Percentiles rank a stretch among this genome's conserved stretches.
Evolutionary conservation across 768 basidiomycete species (phyloP).

Genomic region (Lactarius hengduanensis): DNA sequence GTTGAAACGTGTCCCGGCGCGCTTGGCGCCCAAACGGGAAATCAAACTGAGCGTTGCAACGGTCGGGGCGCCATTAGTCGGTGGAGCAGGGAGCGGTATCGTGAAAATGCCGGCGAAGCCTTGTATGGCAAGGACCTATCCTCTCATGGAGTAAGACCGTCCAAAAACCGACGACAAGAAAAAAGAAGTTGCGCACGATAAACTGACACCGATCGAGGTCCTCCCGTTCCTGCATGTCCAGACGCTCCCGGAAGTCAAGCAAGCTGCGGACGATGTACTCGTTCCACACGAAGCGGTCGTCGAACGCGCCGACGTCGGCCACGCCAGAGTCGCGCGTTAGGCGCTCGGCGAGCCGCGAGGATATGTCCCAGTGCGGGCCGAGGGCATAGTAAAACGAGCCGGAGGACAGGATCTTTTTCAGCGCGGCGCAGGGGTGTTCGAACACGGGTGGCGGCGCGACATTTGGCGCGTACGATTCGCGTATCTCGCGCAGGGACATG

Average conservation of each 20-base stretch:
- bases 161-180: constrained; percentile 22
- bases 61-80: constrained; percentile 67
- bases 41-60: constrained; percentile 79
- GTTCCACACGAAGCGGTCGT: constrained; percentile 94
- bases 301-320: constrained; percentile 59
- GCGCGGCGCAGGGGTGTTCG: constrained; percentile 88
- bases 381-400: constrained; percentile 93
- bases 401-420: constrained; percentile 87
- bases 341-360: constrained; percentile 73
- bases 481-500: constrained; percentile 39
- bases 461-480: constrained; percentile 47
- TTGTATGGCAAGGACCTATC: constrained; percentile 85
- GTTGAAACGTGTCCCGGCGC: constrained; percentile 97
- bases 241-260: constrained; percentile 80
- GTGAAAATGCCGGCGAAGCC: constrained; percentile 87
- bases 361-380: constrained; percentile 85
- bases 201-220: constrained; percentile 85
- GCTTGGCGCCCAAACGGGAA: constrained; percentile 87
- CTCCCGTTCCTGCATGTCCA: constrained; percentile 64
- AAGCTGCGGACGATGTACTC: constrained; percentile 84
- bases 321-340: constrained; percentile 50
- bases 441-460: constrained; percentile 48
- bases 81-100: constrained; percentile 73
- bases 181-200: constrained; percentile 52
- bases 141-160: constrained; percentile 8